phyloP scores from a whole-genome alignment of 371 early-diverging fungal genomes.

The Dipsacomyces acuminosporus region DNA sequence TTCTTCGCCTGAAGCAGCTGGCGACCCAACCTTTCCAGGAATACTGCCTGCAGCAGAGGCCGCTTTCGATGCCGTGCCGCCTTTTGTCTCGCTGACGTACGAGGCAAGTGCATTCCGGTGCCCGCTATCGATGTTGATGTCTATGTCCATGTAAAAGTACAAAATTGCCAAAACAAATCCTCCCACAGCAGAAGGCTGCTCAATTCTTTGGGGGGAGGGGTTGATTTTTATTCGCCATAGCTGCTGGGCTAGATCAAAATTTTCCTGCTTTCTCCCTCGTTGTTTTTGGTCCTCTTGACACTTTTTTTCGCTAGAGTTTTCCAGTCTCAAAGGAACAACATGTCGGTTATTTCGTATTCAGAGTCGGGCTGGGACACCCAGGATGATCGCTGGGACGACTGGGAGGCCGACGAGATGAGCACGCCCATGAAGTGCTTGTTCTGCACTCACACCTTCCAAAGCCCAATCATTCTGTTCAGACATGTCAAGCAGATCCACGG shows the following conservation, averaged over 20 bases:
- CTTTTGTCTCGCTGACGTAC: conserved; percentile 1
- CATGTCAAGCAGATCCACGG: conserved; percentile 62
- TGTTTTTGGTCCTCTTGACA: too few relatives aligned
- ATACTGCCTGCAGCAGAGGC: background rate
- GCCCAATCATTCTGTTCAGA: conserved; percentile 54
- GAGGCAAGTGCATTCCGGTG: background rate
- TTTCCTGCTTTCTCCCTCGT: too few relatives aligned
- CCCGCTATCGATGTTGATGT: background rate
- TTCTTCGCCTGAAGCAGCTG: conserved; percentile 10
- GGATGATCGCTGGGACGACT: conserved; percentile 69
- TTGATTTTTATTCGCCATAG: too few relatives aligned
- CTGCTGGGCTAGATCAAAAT: too few relatives aligned
- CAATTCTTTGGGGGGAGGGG: too few relatives aligned
- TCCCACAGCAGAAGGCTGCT: too few relatives aligned
- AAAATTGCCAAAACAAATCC: too few relatives aligned
- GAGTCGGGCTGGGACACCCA: conserved; percentile 54
- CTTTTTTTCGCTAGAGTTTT: too few relatives aligned
- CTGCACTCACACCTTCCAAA: conserved; percentile 54
- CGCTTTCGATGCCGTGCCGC: background rate
- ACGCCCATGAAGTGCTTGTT: conserved; percentile 66
- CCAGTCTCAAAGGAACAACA: conserved; percentile 2
- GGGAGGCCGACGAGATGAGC: conserved; percentile 72
- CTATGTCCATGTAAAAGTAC: too few relatives aligned
- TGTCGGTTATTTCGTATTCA: conserved; percentile 48
- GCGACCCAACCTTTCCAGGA: conserved; percentile 18